Evolutionary conservation across 2,329 filamentous ascomycete species (phyloP), one percentile per base, ranked within the genome.

Genomic region (Beauveria pseudobassiana): DNA sequence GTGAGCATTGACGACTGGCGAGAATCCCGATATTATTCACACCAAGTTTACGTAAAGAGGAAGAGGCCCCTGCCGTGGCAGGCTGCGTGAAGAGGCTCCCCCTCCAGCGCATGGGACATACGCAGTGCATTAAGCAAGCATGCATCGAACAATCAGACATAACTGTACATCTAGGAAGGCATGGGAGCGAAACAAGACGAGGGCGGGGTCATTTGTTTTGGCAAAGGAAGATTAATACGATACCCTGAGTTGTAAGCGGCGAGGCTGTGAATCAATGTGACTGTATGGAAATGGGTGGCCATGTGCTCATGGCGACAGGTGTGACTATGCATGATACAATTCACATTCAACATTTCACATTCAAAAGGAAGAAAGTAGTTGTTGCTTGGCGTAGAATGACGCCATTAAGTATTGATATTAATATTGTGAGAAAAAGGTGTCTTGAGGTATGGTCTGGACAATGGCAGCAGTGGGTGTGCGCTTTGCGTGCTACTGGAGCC

Each of bases 1-100:
- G 95, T 99, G 71, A 96, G 92, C 77, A 93, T 96, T 73, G 95
- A 98, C 73, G 95, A 99, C 80, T 99, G 95, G 95, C 95, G 95
- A 99, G 82, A 96, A 99, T 73, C 95, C 95, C 20, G 93, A 99
- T 72, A 95, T 99, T 70, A 98, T 99, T 73, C 93, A 98, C 77
- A 95, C 91, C 72, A 98, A 96, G 77, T 96, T 98, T 76, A 93
- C 91, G 70, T 97, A 82, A 76, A 51, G 62, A 59, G 49, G 59
- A 42, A 43, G 61, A 30, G 26, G 28, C 8, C 16, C 3, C n/a
- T 34, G 0, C 24, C 49, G 8, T 51, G 49, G 18, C 22, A 26
- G 26, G n/a, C 8, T n/a, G 8, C 12, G 16, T 20, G 28, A 20
- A 34, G 28, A 52, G 28, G 26, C 5, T 22, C 18, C 16, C 16